Conservation (phyloP, 2,329 filamentous ascomycete species). For the Calonectria montana region DNA sequence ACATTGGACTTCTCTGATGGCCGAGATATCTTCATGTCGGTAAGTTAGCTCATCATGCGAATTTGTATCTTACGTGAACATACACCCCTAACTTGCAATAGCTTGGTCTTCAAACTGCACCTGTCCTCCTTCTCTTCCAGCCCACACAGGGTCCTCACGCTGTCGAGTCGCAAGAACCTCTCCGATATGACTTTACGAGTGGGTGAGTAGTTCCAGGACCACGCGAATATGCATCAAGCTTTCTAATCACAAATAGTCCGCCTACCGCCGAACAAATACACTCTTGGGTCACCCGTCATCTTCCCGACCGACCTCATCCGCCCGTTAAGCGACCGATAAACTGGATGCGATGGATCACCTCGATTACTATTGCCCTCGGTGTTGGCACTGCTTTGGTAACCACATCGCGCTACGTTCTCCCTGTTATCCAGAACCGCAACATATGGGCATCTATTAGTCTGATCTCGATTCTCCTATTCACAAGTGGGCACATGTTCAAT, state of each 20-base stretch:
- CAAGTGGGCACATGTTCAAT: conserved; percentile 99
- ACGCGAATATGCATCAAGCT: background rate
- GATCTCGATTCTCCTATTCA: conserved; percentile 91
- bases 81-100: conserved; percentile 51
- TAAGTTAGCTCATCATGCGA: conserved; percentile 50
- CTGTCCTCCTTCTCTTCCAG: conserved; percentile 87
- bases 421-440: conserved; percentile 88
- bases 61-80: background rate
- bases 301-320: conserved; percentile 83
- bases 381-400: conserved; percentile 75
- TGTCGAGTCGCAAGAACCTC: conserved; percentile 72
- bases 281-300: conserved; percentile 80
- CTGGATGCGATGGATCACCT: conserved; percentile 79
- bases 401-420: conserved; percentile 81
- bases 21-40: conserved; percentile 86
- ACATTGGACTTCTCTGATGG: conserved; percentile 91
- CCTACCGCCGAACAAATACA: conserved; percentile 83
- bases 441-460: conserved; percentile 93
- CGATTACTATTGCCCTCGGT: conserved; percentile 77
- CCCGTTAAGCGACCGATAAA: conserved; percentile 87
- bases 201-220: conserved; percentile 66
- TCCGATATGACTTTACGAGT: conserved; percentile 85
- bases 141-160: conserved; percentile 87
- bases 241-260: conserved; percentile 60
- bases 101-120: conserved; percentile 94